Percentiles rank a stretch among this genome's conserved stretches.
These are phyloP conservation scores for Alloteropsis semialata DNA, from an alignment of 176 grass and related monocot genomes.

Conservation along the genomic window DNA sequence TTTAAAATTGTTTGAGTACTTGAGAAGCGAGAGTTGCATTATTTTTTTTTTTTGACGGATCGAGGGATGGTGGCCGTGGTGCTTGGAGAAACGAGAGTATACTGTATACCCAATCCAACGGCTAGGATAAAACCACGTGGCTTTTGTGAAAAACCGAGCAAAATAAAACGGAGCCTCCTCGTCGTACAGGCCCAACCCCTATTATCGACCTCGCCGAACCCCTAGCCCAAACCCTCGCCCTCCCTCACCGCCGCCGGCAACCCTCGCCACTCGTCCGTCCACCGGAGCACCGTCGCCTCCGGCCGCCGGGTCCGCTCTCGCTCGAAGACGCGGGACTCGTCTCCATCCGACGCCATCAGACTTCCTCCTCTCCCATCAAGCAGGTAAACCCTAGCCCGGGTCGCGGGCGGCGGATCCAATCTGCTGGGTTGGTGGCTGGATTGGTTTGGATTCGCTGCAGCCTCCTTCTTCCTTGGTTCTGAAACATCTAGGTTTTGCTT, in stretches of 20 bases:
- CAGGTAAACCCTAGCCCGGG: conserved; percentile 43
- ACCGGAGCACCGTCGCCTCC: neutral
- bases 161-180: conserved; percentile 20
- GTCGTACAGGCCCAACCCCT: neutral
- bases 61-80: neutral
- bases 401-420: conserved; percentile 2
- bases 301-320: neutral
- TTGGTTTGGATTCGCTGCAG: neutral
- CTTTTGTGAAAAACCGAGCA: neutral
- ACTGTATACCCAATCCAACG: neutral
- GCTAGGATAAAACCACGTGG: neutral
- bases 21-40: too few species aligned
- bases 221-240: neutral
- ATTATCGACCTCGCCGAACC: conserved; percentile 12
- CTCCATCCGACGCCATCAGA: neutral
- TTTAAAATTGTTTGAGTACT: too few species aligned
- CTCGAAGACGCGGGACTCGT: neutral
- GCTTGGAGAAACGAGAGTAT: neutral
- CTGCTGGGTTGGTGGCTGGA: neutral
- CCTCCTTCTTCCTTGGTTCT: neutral
- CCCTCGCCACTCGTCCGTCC: conserved; percentile 8
- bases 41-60: too few species aligned
- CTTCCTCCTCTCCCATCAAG: neutral
- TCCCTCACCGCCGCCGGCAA: neutral
- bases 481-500: conserved; percentile 16